Conservation (phyloP, 805 yeast species). For the Cyberlindnera subsufficiens region DNA sequence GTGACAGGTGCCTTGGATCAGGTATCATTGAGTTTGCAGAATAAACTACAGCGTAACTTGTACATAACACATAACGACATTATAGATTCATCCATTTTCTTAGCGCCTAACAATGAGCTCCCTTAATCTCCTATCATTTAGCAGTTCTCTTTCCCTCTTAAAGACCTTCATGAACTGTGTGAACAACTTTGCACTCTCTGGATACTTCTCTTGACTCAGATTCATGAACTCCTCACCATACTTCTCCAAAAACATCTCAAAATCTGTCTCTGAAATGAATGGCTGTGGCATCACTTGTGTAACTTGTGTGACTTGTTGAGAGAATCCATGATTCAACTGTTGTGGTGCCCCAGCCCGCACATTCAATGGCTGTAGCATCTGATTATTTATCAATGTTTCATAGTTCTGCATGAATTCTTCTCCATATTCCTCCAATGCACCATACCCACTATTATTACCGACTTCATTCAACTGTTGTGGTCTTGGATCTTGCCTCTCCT, state of each 20-base stretch:
- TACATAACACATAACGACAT: too few relatives aligned
- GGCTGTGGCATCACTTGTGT: background rate
- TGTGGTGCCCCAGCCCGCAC: background rate
- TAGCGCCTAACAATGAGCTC: conserved; percentile 8
- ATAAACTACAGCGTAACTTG: background rate
- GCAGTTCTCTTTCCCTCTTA: conserved; percentile 4
- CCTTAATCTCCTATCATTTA: conserved; percentile 7
- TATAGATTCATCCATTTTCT: too few relatives aligned
- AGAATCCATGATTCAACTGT: background rate
- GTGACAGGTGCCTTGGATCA: conserved; percentile 63
- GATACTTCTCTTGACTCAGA: conserved; percentile 6
- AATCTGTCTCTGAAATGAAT: conserved; percentile 5
- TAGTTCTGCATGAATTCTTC: conserved; percentile 5
- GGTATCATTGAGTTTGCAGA: conserved; percentile 33
- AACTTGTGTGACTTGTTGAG: conserved; percentile 1
- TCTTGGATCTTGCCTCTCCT: background rate
- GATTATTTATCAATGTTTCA: conserved; percentile 2
- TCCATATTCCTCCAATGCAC: background rate
- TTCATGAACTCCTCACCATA: conserved; percentile 9
- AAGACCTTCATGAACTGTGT: conserved; percentile 3
- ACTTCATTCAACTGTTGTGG: background rate
- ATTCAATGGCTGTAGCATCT: conserved; percentile 1
- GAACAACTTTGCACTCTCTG: conserved; percentile 7
- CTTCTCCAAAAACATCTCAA: conserved; percentile 10
- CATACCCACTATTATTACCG: background rate